Base-by-base conservation (phyloP, 495 filamentous ascomycete genomes). In the Neurospora tetraspora region DNA sequence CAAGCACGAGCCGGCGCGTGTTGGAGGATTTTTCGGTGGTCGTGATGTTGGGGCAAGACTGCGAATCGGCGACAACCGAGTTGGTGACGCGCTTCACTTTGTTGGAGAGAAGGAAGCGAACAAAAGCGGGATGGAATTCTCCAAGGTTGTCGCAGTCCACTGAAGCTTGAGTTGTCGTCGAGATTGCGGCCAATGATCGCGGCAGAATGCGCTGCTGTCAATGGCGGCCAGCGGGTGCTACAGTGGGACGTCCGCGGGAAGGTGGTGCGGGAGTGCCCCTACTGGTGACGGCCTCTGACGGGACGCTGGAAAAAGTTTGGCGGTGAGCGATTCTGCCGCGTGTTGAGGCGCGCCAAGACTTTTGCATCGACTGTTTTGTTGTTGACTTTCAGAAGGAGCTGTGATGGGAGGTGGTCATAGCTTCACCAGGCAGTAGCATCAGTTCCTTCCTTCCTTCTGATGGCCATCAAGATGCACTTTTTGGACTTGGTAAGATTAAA, bases 261-360 rank as follows among this genome's bases (percentile, higher is more conserved):
- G 47, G 47, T 59, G 43, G 43, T 47, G n/a, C 43, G 18, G 42
- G 18, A 43, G 42, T 43, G 34, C 34, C 34, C 31, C 31, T n/a
- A n/a, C 1, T 36, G 7, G 42, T 43, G 40, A 43, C 40, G 40
- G 40, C 40, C 40, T 43, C 40, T 43, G 43, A 47, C 43, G 47
- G 47, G 47, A 61, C 23, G 23, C 47, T 61, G 23, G 77, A 79
- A 75, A 76, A 69, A 74, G 71, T 77, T 77, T 69, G 79, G 79
- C 79, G 79, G 78, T 80, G 75, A 77, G 34, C 4, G 20, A 39
- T 79, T 80, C 76, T 80, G 79, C 79, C 77, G 69, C 38, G 27
- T 68, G 42, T 59, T 65, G 27, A 34, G 27, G 23, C 53, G 53
- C 53, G 53, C 53, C 53, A 34, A 61, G 53, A 61, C 53, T 8